Evolutionary conservation across 345 rosid species (phyloP).

Genomic region (Iberis pinnata): DNA sequence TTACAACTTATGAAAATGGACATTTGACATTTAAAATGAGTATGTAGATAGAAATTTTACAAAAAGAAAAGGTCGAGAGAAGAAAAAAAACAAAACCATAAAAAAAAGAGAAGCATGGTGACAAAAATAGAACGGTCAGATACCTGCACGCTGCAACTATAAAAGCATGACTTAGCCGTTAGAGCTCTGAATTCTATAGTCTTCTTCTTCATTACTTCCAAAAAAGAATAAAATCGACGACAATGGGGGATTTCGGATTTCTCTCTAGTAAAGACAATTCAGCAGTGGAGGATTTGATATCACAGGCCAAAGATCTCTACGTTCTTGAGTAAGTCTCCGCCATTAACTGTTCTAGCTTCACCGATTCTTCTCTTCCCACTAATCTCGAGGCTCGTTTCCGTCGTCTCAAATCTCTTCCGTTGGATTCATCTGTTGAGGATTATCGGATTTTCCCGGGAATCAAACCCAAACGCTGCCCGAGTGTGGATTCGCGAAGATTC

Average conservation of each 20-base stretch:
- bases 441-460: too few species aligned
- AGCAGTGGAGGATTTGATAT: slow-evolving; percentile 57
- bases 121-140: too few species aligned
- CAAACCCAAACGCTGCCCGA: too few species aligned
- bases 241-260: slow-evolving; percentile 46
- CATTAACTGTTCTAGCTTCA: slow-evolving; percentile 50
- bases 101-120: background rate
- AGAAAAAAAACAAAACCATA: background rate
- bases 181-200: slow-evolving; percentile 2
- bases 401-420: slow-evolving; percentile 61
- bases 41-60: too few species aligned
- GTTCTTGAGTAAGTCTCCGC: slow-evolving; percentile 66
- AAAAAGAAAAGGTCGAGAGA: too few species aligned
- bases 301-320: slow-evolving; percentile 50
- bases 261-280: slow-evolving; percentile 48
- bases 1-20: too few species aligned
- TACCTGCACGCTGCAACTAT: background rate
- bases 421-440: too few species aligned
- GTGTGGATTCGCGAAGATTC: too few species aligned
- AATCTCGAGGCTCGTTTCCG: slow-evolving; percentile 63
- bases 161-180: slow-evolving; percentile 37
- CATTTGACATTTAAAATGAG: too few species aligned
- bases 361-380: slow-evolving; percentile 44
- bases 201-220: background rate
- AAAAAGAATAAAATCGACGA: slow-evolving; percentile 3